Evolutionary conservation across 768 basidiomycete species (phyloP), one percentile per base, ranked within the genome.

Genomic region (Leccinum arenicola): DNA sequence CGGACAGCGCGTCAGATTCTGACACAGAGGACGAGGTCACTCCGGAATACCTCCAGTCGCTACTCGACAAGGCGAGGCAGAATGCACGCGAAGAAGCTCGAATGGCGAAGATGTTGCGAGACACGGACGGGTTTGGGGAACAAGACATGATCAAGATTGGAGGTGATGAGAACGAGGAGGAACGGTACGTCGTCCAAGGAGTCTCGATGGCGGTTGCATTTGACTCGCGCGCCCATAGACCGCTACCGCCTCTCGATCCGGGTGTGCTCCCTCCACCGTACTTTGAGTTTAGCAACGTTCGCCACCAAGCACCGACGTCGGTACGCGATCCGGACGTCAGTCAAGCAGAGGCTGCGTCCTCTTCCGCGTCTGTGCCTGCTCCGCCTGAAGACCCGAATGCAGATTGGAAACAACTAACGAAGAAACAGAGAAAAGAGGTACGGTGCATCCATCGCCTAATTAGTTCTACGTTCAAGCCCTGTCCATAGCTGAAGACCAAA

Each of bases 341-440:
- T 67, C 74, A 71, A 2, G 79, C 79, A 11, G 80, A 82, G 71
- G 75, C 76, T 58, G 81, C 81, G 9, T 76, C 82, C n/a, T 79
- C 83, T 12, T 78, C 78, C 21, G 73, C 67, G 21, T 72, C 75
- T 43, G 75, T 73, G 6, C 90, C 87, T 49, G 79, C 82, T 31
- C 83, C 86, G 5, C 90, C 89, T 36, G 72, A 81, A 53, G 84
- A 83, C 17, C 85, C 86, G 15, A 81, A 83, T 12, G 79, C 80
- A 48, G 83, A 82, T 38, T 88, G 89, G 49, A 85, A 84, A 69
- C 80, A 82, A 8, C 72, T 91, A 48, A 93, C 88, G 14, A 91
- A 84, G 69, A 88, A 80, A 63, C 79, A 91, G 70, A 81, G 78
- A 72, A 91, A 87, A 73, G 86, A 83, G 62, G 91, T 91, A 64